Conservation (phyloP, 2,329 filamentous ascomycete genomes). For the Tricladium varicosporioides region DNA sequence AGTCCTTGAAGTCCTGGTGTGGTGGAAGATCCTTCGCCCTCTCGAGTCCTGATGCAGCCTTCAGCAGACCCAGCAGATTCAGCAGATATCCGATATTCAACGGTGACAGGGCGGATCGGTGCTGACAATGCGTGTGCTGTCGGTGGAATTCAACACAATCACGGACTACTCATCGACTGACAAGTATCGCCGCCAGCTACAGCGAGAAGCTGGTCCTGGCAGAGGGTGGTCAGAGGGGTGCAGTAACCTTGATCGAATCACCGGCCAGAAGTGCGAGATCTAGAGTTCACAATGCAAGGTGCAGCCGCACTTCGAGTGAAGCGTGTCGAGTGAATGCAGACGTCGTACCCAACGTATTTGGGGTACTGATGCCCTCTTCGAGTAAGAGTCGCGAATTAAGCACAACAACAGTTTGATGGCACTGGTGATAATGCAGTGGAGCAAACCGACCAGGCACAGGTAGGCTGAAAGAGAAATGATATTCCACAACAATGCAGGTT, state of each 20-base stretch:
- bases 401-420: neutral
- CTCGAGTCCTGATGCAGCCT: neutral
- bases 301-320: neutral
- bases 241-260: neutral
- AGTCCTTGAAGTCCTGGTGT: too few relatives aligned
- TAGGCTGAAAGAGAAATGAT: too few relatives aligned
- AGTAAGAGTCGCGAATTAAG: neutral
- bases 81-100: neutral
- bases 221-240: slow-evolving; percentile 1
- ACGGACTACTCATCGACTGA: slow-evolving; percentile 2
- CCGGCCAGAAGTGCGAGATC: neutral
- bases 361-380: neutral
- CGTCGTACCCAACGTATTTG: neutral
- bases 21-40: too few relatives aligned
- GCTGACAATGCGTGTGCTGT: neutral
- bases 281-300: neutral
- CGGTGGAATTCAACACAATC: too few relatives aligned
- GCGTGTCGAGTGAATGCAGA: neutral
- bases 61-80: neutral
- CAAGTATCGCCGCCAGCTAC: slow-evolving; percentile 1
- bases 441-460: too few relatives aligned
- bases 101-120: neutral
- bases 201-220: neutral
- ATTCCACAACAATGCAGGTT: too few relatives aligned
- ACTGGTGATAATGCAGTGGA: neutral